Percentiles rank a stretch among this genome's conserved stretches.
These are phyloP conservation scores for Coemansia sp. DNA, from an alignment of 192 early-diverging fungal genomes.

Conservation along the genomic window DNA sequence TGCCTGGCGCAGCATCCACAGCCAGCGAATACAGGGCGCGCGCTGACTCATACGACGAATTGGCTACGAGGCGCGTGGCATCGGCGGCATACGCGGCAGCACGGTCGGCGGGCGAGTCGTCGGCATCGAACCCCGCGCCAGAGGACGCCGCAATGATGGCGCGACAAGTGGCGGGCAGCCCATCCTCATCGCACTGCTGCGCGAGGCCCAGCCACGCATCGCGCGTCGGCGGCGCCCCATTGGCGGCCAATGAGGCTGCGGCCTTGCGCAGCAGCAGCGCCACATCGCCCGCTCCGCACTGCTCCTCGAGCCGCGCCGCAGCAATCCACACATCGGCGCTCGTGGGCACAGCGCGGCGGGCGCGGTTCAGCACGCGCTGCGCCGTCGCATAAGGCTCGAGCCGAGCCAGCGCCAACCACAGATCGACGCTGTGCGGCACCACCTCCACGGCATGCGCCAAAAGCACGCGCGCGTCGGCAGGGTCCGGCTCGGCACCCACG, in stretches of 20 bases:
- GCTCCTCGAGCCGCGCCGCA: slow-evolving; percentile 89
- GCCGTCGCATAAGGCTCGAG: slow-evolving; percentile 91
- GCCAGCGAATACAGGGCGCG: slow-evolving; percentile 87
- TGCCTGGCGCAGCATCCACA: slow-evolving; percentile 70
- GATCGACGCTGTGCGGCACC: slow-evolving; percentile 83
- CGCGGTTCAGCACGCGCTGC: slow-evolving; percentile 87
- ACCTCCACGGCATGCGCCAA: slow-evolving; percentile 93
- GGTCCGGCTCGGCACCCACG: slow-evolving; percentile 88
- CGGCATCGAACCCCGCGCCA: slow-evolving; percentile 57
- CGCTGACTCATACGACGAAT: slow-evolving; percentile 66
- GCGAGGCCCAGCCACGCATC: slow-evolving; percentile 93
- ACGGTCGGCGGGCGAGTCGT: slow-evolving; percentile 75
- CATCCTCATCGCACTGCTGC: slow-evolving; percentile 76
- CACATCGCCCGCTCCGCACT: slow-evolving; percentile 67
- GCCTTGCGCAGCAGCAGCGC: slow-evolving; percentile 50
- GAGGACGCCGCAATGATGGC: slow-evolving; percentile 83
- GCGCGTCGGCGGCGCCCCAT: slow-evolving; percentile 61
- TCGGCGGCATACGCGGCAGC: slow-evolving; percentile 88
- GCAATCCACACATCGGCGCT: slow-evolving; percentile 95
- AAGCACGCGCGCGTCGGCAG: slow-evolving; percentile 87
- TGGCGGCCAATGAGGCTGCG: slow-evolving; percentile 60
- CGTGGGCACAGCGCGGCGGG: slow-evolving; percentile 78
- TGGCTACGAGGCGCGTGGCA: slow-evolving; percentile 67
- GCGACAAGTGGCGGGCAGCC: slow-evolving; percentile 73
- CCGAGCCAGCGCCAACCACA: slow-evolving; percentile 95